Base-by-base conservation (phyloP, 306 rosid genomes). In the Notholithocarpus densiflorus region DNA sequence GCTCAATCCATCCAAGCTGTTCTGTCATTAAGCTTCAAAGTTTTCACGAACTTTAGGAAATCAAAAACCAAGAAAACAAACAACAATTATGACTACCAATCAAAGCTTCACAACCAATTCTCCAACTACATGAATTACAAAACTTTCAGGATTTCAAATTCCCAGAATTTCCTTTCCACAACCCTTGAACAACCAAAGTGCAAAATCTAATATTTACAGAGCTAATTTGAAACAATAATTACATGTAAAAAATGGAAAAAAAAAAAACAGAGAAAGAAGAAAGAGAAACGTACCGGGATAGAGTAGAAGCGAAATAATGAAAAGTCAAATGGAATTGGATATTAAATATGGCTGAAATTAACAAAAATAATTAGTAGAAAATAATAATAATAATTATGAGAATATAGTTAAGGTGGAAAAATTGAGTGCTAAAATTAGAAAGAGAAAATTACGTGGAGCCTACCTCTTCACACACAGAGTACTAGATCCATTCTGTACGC, bases 251-350 rank as follows among this genome's bases (percentile, higher is more conserved):
- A 37, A 37, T 7, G 7, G 19, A 5, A 60, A 29, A 4, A n/a
- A n/a, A 59, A 9, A 57, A 51, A 55, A 60, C 17, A 15, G 65
- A 56, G n/a, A 34, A 78, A 5, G 37, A 60, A 72, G 70, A 56
- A 73, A 56, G 62, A 89, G 64, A 75, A 85, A 60, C 81, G n/a
- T 69, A 89, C 97, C 93, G 9, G 87, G 84, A 86, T 80, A 74
- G 32, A 52, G 70, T 26, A 53, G 81, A 83, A 59, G 70, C 78
- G 68, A 75, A 26, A 71, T 53, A 59, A 69, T 71, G 77, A 48
- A 48, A 68, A 83, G 51, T 52, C 76, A 83, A 74, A 68, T 29
- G 70, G 77, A 78, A 68, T 31, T 43, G 80, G 83, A 31, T 4
- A 51, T 24, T 65, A 77, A 73, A 52, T 73, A 69, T 31, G 5